Percentiles rank a stretch among this genome's conserved stretches.
phyloP scores from a whole-genome alignment of 371 early-diverging fungal genomes.

The Capniomyces stellatus region DNA sequence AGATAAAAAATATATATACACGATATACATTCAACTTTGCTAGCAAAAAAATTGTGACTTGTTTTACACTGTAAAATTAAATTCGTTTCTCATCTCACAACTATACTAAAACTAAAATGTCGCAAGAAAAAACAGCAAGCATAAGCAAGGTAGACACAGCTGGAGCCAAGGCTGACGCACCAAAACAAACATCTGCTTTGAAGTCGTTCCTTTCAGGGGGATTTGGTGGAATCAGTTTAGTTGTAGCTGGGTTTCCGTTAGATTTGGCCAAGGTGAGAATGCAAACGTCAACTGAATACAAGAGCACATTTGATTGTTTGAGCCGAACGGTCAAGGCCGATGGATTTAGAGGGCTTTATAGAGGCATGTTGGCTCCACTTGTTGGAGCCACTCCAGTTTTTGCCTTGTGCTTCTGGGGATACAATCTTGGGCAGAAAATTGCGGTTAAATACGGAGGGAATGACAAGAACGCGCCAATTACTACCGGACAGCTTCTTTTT shows the following conservation, averaged over 20 bases:
- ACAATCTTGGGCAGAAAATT: conserved; percentile 41
- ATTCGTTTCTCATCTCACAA: no score
- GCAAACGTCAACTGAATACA: conserved; percentile 79
- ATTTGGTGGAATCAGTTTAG: conserved; percentile 59
- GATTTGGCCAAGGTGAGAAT: conserved; percentile 80
- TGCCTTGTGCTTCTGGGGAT: conserved; percentile 83
- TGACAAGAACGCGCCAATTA: conserved; percentile 19
- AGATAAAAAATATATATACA: no score
- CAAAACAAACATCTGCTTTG: conserved; percentile 10
- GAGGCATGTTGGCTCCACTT: conserved; percentile 84
- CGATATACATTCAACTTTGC: no score
- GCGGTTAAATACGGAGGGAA: conserved; percentile 5
- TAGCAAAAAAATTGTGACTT: no score
- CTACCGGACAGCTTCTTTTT: conserved; percentile 59
- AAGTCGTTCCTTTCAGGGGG: conserved; percentile 94
- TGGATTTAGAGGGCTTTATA: conserved; percentile 81
- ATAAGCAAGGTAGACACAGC: no score
- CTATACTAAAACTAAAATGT: no score
- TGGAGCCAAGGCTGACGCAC: background rate
- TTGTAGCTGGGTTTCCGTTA: conserved; percentile 57
- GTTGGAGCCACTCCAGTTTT: conserved; percentile 89
- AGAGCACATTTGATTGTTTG: conserved; percentile 74
- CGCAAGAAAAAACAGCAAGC: no score
- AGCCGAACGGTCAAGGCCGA: conserved; percentile 71
- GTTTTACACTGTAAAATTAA: no score